Evolutionary conservation across 108 stramenopile genomes (phyloP), one percentile per base, ranked within the genome.

Genomic region (Discostella pseudostelligera): DNA sequence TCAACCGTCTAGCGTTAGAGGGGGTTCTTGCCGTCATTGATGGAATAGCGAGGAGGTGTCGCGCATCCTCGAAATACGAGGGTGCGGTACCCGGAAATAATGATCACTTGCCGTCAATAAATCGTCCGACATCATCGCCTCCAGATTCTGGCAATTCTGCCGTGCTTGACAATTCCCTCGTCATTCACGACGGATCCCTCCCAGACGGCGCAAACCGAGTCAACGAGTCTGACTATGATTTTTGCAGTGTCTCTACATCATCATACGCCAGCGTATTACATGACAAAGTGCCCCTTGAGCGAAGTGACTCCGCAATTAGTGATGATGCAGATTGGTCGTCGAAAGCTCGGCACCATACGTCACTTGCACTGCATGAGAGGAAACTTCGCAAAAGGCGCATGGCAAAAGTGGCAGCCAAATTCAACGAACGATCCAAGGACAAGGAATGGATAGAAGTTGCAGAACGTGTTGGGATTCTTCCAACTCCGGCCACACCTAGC

Each of bases 21-120:
- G 94, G 96, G 12, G 70, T 97, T 24, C 57, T 94, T 65, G 86
- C 95, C 28, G 89, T 98, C 20, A 73, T 97, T 16, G 90, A 97
- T 54, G 84, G 88, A 12, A 95, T 98, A 58, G 78, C 83, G 14
- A 74, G 81, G 53, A 74, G 85, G 37, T 79, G 79, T 47, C 49
- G 48, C n/a, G 42, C 66, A 28, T 76, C 62, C 19, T 56, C 45
- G 0, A 50, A 57, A 22, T 57, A 57, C 20, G 54, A 39, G 8
- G 47, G 21, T 4, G 19, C 43, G 4, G 10, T 39, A 49, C 47
- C 56, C 0, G 53, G 51, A 29, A 22, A 16, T 9, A 6, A 57
- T 58, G 25, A 19, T 36, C 7, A 45, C 28, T 21, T 56, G 20
- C 36, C 22, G 40, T 17, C 45, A 12, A 37, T 22, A 14, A 39